Evolutionary conservation across 106 monocot species (phyloP), one percentile per base, ranked within the genome.

Genomic region (Gastrodia elata): DNA sequence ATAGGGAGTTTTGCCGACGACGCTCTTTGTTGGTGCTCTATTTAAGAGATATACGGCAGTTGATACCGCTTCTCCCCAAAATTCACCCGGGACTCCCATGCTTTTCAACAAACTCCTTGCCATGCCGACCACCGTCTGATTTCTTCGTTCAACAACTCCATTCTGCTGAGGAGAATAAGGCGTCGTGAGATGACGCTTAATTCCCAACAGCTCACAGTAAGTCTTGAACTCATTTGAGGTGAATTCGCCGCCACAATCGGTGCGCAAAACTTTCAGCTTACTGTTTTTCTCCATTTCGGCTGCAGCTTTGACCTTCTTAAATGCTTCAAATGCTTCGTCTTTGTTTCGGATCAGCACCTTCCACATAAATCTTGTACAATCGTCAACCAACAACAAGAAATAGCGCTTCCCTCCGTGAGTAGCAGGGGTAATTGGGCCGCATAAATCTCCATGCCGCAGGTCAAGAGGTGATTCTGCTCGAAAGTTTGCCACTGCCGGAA

Each of bases 161-260:
- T 49, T 20, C n/a, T 49, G 48, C n/a, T 49, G 48, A 11, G 5
- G 70, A 39, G 70, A 40, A 16, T 40, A 71, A 8, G 48, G 48
- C 2, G 48, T 20, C n/a, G 70, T 71, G 20, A 71, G 15, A 11
- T 71, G 70, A 71, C 41, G 70, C 25, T 71, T 8, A 38, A 71
- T 71, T 11, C n/a, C 40, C 20, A 40, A 38, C 13, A 40, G 20
- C 14, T 71, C 15, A 41, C 40, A 71, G 41, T 40, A 71, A 1
- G n/a, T 4, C 6, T 71, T 41, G 25, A 71, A 71, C 5, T 13
- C 20, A 40, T 71, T 25, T 39, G 70, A 71, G 0, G 70, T 71
- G 32, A 22, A 34, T 40, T 71, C 70, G 39, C 41, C 41, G 40
- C 20, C 35, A 36, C 58, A 57, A 20, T 74, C 56, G 16, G 55